Evolutionary conservation across 164 flowering plant genomes (phyloP), one percentile per base, ranked within the genome.

Genomic region (Chloranthus sessilifolius): DNA sequence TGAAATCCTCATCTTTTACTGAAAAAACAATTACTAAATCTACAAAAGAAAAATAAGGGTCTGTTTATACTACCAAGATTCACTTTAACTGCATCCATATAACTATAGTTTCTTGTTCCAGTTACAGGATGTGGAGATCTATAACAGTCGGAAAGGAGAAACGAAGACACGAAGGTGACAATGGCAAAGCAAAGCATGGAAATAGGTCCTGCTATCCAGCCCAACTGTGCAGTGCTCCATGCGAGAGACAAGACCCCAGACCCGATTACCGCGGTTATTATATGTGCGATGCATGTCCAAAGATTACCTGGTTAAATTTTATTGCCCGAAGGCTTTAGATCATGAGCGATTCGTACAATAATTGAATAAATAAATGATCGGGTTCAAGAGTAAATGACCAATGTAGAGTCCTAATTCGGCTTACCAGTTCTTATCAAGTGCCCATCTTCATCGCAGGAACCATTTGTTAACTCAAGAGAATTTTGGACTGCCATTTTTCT

Each of bases 201-300:
- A 14, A 73, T 3, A 7, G 95, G 92, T 9, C 87, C 92, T 8
- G 73, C 89, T 19, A 83, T 57, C 95, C 95, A 85, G 0, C 97
- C 97, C 11, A 88, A 65, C 60, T 75, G 92, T 3, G 83, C 77
- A 36, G 64, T 59, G 63, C 83, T 65, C 96, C 96, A 85, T 28
- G 91, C 79, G 2, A 85, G 62, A 5, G 97, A 85, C 15, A 88
- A 64, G 29, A 85, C 95, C 12, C 95, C 95, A 7, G 97, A 70
- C 8, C 92, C 95, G 24, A 88, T 83, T 50, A 81, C 89, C 10
- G 74, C 97, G 3, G 91, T 81, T 19, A 85, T 81, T 36, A 88
- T 75, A 47, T 85, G 95, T 3, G 97, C 91, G 46, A 71, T 35
- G 26, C 83, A 81, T 0, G 81, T 83, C 89, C 85, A 81, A 39